These are phyloP conservation scores for Eragrostis nindensis DNA, from an alignment of 176 grass and related monocot species.

Conservation along the genomic window DNA sequence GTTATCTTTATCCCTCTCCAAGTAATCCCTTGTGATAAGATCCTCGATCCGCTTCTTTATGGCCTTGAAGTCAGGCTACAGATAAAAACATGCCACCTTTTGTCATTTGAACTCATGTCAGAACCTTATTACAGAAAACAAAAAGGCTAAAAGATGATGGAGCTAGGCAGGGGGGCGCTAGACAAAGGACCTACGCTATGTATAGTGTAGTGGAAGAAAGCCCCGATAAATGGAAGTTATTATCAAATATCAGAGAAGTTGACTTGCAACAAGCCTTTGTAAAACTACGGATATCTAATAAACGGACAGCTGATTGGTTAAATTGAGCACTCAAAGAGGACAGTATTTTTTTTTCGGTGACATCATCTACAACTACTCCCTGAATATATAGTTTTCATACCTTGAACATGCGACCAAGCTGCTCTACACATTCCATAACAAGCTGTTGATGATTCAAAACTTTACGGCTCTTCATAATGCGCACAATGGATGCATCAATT, in stretches of 20 bases:
- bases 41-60: constrained; percentile 95
- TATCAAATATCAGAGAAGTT: background rate
- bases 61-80: constrained; percentile 86
- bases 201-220: background rate
- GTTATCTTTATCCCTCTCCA: constrained; percentile 86
- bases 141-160: background rate
- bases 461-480: constrained; percentile 98
- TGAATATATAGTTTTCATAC: constrained; percentile 39
- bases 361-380: background rate
- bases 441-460: constrained; percentile 78
- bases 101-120: constrained; percentile 21
- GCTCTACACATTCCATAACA: constrained; percentile 83
- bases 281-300: background rate
- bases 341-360: background rate
- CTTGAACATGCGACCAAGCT: constrained; percentile 93
- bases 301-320: background rate
- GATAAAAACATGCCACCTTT: background rate
- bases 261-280: background rate
- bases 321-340: background rate
- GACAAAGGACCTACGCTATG: background rate
- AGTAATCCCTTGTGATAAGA: constrained; percentile 80
- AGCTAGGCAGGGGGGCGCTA: background rate
- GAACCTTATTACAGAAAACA: background rate
- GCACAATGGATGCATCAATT: constrained; percentile 87
- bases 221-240: background rate